These are phyloP conservation scores for Trapa bicornis DNA, from an alignment of 345 rosid genomes.

Conservation along the genomic window DNA sequence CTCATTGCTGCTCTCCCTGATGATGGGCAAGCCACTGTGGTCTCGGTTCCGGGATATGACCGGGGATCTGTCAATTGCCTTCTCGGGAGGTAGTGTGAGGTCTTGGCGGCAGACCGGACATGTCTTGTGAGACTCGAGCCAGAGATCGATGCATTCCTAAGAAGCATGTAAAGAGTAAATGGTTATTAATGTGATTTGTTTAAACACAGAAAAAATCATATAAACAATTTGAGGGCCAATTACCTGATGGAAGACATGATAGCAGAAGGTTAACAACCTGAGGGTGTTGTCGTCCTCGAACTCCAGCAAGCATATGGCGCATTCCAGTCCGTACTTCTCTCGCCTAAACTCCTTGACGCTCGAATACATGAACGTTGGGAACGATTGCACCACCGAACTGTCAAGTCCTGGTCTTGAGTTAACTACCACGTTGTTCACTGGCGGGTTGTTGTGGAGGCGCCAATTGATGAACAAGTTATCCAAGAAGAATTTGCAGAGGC, in stretches of 20 bases:
- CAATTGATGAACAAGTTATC: not conserved
- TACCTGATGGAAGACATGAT: no score
- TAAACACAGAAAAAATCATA: no score
- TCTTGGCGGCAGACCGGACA: constrained; percentile 79
- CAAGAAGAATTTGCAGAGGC: constrained; percentile 47
- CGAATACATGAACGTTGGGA: constrained; percentile 51
- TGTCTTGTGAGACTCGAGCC: constrained; percentile 62
- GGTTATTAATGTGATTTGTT: no score
- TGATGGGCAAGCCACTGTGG: constrained; percentile 5
- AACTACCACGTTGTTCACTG: constrained; percentile 3
- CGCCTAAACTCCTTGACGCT: constrained; percentile 43
- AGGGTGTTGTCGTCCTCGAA: no score
- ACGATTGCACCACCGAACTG: constrained; percentile 33
- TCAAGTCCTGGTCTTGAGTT: constrained; percentile 38
- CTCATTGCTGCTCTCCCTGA: constrained; percentile 6
- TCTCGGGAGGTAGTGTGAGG: constrained; percentile 36
- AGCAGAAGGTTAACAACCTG: no score
- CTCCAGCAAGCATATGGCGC: constrained; percentile 10
- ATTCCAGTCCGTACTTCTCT: constrained; percentile 57
- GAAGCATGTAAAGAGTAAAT: no score
- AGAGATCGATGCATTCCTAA: constrained; percentile 30
- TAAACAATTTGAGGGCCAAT: no score
- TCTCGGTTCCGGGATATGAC: not conserved
- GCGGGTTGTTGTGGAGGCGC: not conserved
- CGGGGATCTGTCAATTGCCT: constrained; percentile 22